Base-by-base conservation (phyloP, 768 basidiomycete genomes). In the Lentinula boryana region DNA sequence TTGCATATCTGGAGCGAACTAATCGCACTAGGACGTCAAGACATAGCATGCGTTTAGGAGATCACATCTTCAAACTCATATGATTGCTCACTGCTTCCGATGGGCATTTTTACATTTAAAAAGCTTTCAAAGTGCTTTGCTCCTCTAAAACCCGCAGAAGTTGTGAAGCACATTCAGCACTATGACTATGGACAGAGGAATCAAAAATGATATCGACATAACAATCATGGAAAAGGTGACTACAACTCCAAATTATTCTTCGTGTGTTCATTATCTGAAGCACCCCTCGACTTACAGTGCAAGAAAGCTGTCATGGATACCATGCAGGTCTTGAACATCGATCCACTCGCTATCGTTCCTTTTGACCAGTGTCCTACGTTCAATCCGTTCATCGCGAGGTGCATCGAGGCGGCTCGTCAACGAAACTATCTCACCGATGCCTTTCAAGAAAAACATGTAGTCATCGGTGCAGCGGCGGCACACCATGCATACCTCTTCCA, bases 291-390 rank as follows among this genome's bases (percentile, higher is more conserved):
- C 36, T 38, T n/a, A 13, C 21, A 48, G 46, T 48, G 46, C 21
- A 63, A 63, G 32, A 35, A 58, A 13, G 60, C 63, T 16, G 56
- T 63, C 5, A 60, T 63, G 6, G 56, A 63, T 32, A 55, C 50
- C 5, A 46, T 63, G 56, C 32, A 27, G 8, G 21, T 61, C 0
- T 48, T 63, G 12, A 32, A 58, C 21, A 46, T 63, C 54, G 63
- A 61, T 21, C 56, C 60, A n/a, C 23, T 53, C 21, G 9, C 49
- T 21, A 33, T 63, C 16, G 15, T 51, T 10, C 55, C 63, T 8
- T 60, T 63, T 40, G 63, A 63, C n/a, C 5, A 52, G 33, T 60
- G 48, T 12, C 50, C 60, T n/a, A 60, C 63, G 2, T 31, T 60
- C 48, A 44, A 57, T 15, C 60, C 60, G 4, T 63, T 63, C 38